A percentile compares a stretch with the other conserved stretches of the same genome.
phyloP scores from a whole-genome alignment of 768 basidiomycete genomes.

The Plicaturopsis crispa region DNA sequence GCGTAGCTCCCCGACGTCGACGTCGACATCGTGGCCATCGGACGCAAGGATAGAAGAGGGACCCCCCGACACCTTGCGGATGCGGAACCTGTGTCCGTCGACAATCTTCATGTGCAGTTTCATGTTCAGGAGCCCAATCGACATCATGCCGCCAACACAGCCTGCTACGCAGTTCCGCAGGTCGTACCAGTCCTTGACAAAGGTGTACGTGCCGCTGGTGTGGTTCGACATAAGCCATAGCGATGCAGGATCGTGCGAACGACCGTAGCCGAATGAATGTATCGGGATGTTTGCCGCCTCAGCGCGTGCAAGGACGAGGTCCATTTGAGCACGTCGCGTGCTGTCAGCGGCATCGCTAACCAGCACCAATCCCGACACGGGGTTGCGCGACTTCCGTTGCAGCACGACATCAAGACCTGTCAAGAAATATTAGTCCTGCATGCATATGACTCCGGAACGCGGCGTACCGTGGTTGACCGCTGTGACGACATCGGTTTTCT shows the following conservation, averaged over 20 bases:
- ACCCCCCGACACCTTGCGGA: slow-evolving; percentile 91
- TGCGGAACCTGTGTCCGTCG: slow-evolving; percentile 84
- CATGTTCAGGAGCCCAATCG: slow-evolving; percentile 87
- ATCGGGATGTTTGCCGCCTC: slow-evolving; percentile 97
- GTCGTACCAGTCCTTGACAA: slow-evolving; percentile 97
- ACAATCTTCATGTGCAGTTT: slow-evolving; percentile 93
- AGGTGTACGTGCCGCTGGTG: slow-evolving; percentile 95
- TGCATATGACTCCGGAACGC: slow-evolving; percentile 8
- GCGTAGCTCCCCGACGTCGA: slow-evolving; percentile 88
- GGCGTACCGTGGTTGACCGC: slow-evolving; percentile 88
- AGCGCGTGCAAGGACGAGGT: slow-evolving; percentile 91
- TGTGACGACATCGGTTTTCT: slow-evolving; percentile 95
- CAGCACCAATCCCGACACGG: slow-evolving; percentile 85
- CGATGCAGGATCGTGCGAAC: slow-evolving; percentile 94
- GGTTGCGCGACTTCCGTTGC: slow-evolving; percentile 89
- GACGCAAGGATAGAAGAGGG: slow-evolving; percentile 78
- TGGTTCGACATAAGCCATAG: slow-evolving; percentile 99
- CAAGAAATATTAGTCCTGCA: slow-evolving; percentile 3
- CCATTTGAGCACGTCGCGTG: slow-evolving; percentile 94
- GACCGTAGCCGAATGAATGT: slow-evolving; percentile 95
- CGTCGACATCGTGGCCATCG: slow-evolving; percentile 93
- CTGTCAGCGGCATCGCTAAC: slow-evolving; percentile 91
- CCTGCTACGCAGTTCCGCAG: slow-evolving; percentile 89
- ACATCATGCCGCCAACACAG: slow-evolving; percentile 94
- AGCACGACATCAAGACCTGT: slow-evolving; percentile 87